These are phyloP conservation scores for Syzygium syzygioides DNA, from an alignment of 441 rosid species.

Conservation along the genomic window DNA sequence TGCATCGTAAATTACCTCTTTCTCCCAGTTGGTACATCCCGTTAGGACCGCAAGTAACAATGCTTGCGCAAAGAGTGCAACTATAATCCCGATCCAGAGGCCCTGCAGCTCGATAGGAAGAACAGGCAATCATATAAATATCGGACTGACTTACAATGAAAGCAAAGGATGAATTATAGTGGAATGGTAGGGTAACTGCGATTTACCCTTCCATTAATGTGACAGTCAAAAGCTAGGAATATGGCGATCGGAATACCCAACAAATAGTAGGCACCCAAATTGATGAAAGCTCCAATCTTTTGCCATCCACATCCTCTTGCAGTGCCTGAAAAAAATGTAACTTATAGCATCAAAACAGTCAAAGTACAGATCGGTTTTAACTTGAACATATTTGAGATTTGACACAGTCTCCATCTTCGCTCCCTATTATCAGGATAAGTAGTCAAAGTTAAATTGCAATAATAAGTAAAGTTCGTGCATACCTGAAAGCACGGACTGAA, in stretches of 20 bases:
- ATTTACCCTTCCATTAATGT: not conserved
- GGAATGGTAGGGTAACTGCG: not conserved
- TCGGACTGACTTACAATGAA: not conserved
- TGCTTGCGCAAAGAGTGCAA: not conserved
- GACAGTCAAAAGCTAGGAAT: not conserved
- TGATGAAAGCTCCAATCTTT: not conserved
- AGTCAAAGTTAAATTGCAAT: not conserved
- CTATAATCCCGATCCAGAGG: not conserved
- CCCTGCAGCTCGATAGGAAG: not conserved
- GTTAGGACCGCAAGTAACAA: not conserved
- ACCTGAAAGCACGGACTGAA: not conserved
- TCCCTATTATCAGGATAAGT: not conserved
- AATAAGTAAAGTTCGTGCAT: not conserved
- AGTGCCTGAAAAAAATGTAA: not conserved
- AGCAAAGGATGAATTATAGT: not conserved
- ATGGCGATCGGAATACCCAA: not conserved
- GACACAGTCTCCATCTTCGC: not conserved
- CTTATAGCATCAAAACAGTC: not conserved
- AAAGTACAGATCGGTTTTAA: not conserved
- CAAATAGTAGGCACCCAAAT: not conserved
- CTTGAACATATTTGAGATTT: not conserved
- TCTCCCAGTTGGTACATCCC: not conserved
- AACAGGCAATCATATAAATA: not conserved
- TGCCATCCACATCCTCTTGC: not conserved
- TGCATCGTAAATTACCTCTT: not conserved